phyloP scores from a whole-genome alignment of 1,284 basidiomycete species.

The Phellinidium pouzarii region DNA sequence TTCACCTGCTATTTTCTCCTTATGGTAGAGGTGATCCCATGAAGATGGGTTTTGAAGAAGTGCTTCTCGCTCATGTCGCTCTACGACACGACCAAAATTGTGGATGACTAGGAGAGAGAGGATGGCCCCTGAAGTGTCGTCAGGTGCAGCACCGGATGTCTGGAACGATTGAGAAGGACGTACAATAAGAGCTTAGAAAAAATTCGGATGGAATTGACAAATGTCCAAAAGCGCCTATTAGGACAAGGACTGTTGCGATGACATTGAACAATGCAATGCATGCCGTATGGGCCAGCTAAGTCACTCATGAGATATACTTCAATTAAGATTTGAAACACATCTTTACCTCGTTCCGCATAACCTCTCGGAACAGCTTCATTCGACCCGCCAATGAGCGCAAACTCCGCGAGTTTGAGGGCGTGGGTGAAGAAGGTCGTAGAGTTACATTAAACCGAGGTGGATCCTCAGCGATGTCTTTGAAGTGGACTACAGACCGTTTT shows the following conservation, averaged over 20 bases:
- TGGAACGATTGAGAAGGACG: slow-evolving; percentile 23
- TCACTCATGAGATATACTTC: slow-evolving; percentile 16
- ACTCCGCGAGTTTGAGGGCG: slow-evolving; percentile 35
- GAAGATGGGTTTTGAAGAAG: slow-evolving; percentile 43
- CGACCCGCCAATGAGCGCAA: slow-evolving; percentile 45
- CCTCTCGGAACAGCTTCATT: slow-evolving; percentile 47
- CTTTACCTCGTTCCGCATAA: slow-evolving; percentile 56
- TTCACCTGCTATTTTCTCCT: slow-evolving; percentile 14
- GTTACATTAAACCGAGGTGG: slow-evolving; percentile 6
- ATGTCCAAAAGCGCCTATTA: slow-evolving; percentile 44
- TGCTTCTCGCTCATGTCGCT: slow-evolving; percentile 55
- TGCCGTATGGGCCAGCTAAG: slow-evolving; percentile 50
- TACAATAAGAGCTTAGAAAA: slow-evolving; percentile 55
- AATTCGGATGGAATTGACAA: slow-evolving; percentile 35
- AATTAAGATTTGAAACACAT: not conserved
- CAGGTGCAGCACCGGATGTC: slow-evolving; percentile 10
- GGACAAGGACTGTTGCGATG: slow-evolving; percentile 41
- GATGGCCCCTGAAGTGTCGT: slow-evolving; percentile 39
- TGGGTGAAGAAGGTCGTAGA: slow-evolving; percentile 25
- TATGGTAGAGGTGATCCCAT: slow-evolving; percentile 31
- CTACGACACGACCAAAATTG: slow-evolving; percentile 55
- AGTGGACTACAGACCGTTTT: slow-evolving; percentile 15
- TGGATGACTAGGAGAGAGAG: slow-evolving; percentile 54
- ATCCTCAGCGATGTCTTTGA: slow-evolving; percentile 21
- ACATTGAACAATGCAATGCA: slow-evolving; percentile 46